Conservation (phyloP, 331 rosid genomes). For the Arachis monticola region DNA sequence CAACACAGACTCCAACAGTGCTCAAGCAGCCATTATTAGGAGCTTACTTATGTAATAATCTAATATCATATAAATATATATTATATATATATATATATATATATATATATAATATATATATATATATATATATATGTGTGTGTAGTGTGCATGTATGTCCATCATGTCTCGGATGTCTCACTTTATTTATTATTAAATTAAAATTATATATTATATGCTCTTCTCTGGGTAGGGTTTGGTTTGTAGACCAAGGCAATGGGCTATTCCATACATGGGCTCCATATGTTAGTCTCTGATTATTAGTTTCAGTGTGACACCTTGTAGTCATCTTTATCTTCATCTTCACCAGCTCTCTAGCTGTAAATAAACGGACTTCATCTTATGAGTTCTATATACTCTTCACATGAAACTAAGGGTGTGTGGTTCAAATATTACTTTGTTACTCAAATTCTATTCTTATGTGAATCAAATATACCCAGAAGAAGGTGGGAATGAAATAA, state of each 20-base stretch:
- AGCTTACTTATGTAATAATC: conserved; percentile 70
- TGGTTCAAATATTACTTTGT: too few relatives aligned
- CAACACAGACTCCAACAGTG: conserved; percentile 60
- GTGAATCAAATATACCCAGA: too few relatives aligned
- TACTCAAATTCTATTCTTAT: too few relatives aligned
- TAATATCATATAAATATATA: too few relatives aligned
- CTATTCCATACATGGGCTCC: conserved; percentile 32
- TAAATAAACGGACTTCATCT: conserved; percentile 4
- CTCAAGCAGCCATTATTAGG: conserved; percentile 91
- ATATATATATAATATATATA: too few relatives aligned
- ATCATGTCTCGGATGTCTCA: conserved; percentile 28
- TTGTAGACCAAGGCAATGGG: conserved; percentile 40
- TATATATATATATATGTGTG: neutral
- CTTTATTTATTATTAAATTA: neutral
- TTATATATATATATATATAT: too few relatives aligned
- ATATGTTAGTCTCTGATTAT: conserved; percentile 36
- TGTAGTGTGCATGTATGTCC: conserved; percentile 42
- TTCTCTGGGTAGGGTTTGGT: conserved; percentile 58
- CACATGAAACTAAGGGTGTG: too few relatives aligned
- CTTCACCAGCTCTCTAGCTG: conserved; percentile 26
- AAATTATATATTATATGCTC: conserved; percentile 4
- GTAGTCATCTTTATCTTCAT: conserved; percentile 8
- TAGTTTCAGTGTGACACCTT: conserved; percentile 20
- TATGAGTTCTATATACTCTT: conserved; percentile 22
- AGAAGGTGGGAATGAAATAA: too few relatives aligned